Evolutionary conservation across 345 rosid genomes (phyloP), one percentile per base, ranked within the genome.

Genomic region (Gossypium raimondii): DNA sequence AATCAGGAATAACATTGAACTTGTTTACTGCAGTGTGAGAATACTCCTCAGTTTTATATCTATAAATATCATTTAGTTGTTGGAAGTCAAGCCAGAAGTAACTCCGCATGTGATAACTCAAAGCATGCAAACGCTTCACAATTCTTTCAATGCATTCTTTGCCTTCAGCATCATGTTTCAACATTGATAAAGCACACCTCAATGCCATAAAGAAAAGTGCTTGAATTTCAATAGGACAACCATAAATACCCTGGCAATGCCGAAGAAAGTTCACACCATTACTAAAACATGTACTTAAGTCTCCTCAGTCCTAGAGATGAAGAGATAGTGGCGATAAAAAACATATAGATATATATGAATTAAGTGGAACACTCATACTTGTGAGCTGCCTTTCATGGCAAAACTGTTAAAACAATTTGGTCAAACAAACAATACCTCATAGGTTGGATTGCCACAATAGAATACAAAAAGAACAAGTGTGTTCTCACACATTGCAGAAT

Each of bases 291-390:
- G 62, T 34, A 9, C 62, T 27, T 57, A 57, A 20, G 25, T 8
- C 25, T 55, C 11, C 4, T 55, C 10, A 17, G 22, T 53, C 22
- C n/a, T 55, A 55, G 24, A 55, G 24, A 55, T 9, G 60, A 11
- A 56, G 27, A 56, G 6, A 25, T 24, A 56, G 12, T 2, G 27
- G 60, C 2, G 27, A 20, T 2, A 18, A 56, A 56, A 55, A 2
- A 55, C 18, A 4, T 6, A 58, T 17, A 55, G 6, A 58, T 22
- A 58, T 12, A 24, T 89, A 92, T 84, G 60, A 9, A 20, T 8
- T 56, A 56, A 20, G 13, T 20, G 24, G 20, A 56, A 56, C 56
- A 20, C 38, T 59, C 17, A 13, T 60, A 25, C 43, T 60, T 12
- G 18, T 1, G 14, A 25, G 17, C 41, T 1, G 11, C 27, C 14